These are phyloP conservation scores for Cyclotella atomus DNA, from an alignment of 108 stramenopile genomes.

Conservation along the genomic window DNA sequence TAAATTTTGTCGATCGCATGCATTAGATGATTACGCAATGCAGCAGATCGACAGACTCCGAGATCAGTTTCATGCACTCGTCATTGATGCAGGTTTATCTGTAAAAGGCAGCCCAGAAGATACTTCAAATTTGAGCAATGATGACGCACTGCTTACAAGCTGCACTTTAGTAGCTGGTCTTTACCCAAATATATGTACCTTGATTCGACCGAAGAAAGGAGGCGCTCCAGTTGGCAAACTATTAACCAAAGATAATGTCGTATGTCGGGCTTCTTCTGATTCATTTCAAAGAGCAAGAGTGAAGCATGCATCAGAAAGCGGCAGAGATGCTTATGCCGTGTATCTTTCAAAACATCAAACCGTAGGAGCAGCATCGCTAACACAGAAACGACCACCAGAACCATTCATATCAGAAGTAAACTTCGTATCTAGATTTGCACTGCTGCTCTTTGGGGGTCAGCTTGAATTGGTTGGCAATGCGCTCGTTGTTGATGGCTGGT, in stretches of 20 bases:
- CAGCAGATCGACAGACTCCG: conserved; percentile 54
- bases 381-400: conserved; percentile 25
- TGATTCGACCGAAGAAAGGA: conserved; percentile 56
- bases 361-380: conserved; percentile 28
- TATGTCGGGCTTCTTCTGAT: conserved; percentile 42
- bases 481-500: conserved; percentile 61
- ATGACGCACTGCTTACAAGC: conserved; percentile 62
- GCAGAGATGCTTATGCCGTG: conserved; percentile 71
- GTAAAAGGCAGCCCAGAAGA: neutral
- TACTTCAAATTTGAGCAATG: conserved; percentile 39
- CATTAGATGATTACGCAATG: conserved; percentile 45
- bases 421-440: conserved; percentile 68
- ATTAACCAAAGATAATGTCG: conserved; percentile 57
- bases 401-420: conserved; percentile 67
- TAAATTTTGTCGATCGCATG: conserved; percentile 50
- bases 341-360: conserved; percentile 61
- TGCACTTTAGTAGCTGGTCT: conserved; percentile 70
- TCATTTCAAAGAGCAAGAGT: conserved; percentile 68
- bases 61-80: conserved; percentile 49
- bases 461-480: conserved; percentile 56
- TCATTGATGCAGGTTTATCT: conserved; percentile 63
- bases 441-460: conserved; percentile 69
- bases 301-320: conserved; percentile 42
- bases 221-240: conserved; percentile 49
- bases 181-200: conserved; percentile 69